phyloP scores from a whole-genome alignment of 2,329 filamentous ascomycete genomes.

The Diaporthe citri region DNA sequence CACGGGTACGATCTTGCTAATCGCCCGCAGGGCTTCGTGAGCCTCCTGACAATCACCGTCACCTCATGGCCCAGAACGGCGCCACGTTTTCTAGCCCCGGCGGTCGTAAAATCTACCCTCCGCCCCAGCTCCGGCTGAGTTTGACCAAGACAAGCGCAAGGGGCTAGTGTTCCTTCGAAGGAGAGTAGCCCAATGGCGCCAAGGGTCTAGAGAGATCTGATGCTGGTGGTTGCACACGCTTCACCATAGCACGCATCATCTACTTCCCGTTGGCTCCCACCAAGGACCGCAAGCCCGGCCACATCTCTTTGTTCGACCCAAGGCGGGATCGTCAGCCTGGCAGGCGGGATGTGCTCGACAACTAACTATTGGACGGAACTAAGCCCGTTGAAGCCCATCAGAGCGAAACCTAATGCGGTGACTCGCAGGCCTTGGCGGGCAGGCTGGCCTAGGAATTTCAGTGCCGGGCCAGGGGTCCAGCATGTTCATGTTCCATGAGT shows the following conservation, averaged over 20 bases:
- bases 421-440: conserved; percentile 1
- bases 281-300: background rate
- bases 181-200: conserved; percentile 5
- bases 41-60: background rate
- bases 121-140: conserved; percentile 23
- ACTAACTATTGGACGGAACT: conserved; percentile 4
- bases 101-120: conserved; percentile 17
- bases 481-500: conserved; percentile 17
- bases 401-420: conserved; percentile 30
- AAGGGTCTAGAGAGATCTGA: conserved; percentile 9
- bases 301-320: conserved; percentile 4
- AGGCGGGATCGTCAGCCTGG: conserved; percentile 14
- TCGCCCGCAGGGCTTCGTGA: background rate
- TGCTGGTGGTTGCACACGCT: background rate
- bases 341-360: conserved; percentile 11
- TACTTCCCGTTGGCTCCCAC: background rate
- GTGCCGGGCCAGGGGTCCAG: conserved; percentile 25
- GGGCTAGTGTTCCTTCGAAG: conserved; percentile 12
- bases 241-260: conserved; percentile 7
- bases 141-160: conserved; percentile 21
- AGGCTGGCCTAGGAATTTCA: conserved; percentile 14
- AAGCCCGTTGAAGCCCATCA: conserved; percentile 21
- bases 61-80: conserved; percentile 16
- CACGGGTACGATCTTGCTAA: conserved; percentile 5
- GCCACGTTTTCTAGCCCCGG: conserved; percentile 8